These are phyloP conservation scores for Begonia masoniana DNA, from an alignment of 306 rosid genomes.

Conservation along the genomic window DNA sequence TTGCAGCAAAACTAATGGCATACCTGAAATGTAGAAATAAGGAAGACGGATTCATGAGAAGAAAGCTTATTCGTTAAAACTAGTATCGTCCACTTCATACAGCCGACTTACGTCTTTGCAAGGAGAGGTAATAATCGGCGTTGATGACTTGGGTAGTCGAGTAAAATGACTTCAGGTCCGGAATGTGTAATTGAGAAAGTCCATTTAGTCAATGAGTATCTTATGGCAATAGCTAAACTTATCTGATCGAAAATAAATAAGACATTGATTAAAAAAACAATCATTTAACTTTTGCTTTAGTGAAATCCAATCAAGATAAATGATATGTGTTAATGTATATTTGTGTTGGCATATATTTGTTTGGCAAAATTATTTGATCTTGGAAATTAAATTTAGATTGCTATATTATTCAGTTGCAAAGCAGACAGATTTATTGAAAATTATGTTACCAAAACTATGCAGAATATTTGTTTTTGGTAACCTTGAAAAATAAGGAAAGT, in stretches of 20 bases:
- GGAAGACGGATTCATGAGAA: constrained; percentile 2
- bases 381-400: no score
- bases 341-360: no score
- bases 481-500: no score
- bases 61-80: constrained; percentile 2
- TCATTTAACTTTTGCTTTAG: constrained; percentile 1
- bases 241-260: constrained; percentile 28
- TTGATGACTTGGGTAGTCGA: constrained; percentile 89
- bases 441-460: no score
- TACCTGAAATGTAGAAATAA: constrained; percentile 35
- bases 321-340: no score
- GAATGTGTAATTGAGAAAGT: constrained; percentile 71
- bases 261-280: constrained; percentile 4
- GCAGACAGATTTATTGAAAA: no score
- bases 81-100: background rate
- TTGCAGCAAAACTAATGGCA: constrained; percentile 74
- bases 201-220: constrained; percentile 75
- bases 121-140: constrained; percentile 77
- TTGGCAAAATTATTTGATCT: no score
- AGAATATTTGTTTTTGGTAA: no score
- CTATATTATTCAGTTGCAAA: no score
- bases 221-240: constrained; percentile 74
- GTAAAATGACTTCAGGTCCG: constrained; percentile 71
- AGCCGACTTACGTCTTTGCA: constrained; percentile 59
- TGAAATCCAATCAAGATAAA: background rate